Percentiles rank a stretch among this genome's conserved stretches.
phyloP scores from a whole-genome alignment of 1,139 yeast genomes.

The Scheffersomyces segobiensis region DNA sequence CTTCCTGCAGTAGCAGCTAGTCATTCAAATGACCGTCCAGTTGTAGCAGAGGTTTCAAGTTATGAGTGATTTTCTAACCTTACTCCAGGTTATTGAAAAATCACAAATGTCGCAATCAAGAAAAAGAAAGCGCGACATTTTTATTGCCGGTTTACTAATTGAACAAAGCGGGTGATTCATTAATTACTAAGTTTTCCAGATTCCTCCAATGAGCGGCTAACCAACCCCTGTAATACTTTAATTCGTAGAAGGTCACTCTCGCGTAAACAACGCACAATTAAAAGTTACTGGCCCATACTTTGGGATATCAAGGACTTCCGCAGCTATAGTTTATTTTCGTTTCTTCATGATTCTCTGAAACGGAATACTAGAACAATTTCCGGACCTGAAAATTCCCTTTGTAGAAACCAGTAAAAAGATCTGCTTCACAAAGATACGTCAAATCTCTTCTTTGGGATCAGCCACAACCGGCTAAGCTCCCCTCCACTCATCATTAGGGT shows the following conservation, averaged over 20 bases:
- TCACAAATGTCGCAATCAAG: background rate
- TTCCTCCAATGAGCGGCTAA: background rate
- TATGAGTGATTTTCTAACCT: background rate
- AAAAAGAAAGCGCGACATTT: background rate
- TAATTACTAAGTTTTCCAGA: background rate
- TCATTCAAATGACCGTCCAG: background rate
- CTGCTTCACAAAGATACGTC: background rate
- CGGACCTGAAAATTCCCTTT: background rate
- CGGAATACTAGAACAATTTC: background rate
- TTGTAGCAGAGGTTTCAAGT: background rate
- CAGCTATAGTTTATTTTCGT: background rate
- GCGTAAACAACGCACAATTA: background rate
- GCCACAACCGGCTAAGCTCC: background rate
- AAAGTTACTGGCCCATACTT: background rate
- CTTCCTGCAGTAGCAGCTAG: background rate
- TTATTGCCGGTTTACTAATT: background rate
- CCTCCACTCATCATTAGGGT: background rate
- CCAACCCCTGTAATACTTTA: background rate
- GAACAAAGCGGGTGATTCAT: background rate
- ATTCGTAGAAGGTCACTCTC: background rate
- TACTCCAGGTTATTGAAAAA: background rate
- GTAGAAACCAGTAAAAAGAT: background rate
- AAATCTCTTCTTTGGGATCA: background rate
- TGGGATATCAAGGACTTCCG: background rate
- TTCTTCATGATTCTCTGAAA: background rate